phyloP scores from a whole-genome alignment of 2,329 filamentous ascomycete species.

The Nemania bipapillata region DNA sequence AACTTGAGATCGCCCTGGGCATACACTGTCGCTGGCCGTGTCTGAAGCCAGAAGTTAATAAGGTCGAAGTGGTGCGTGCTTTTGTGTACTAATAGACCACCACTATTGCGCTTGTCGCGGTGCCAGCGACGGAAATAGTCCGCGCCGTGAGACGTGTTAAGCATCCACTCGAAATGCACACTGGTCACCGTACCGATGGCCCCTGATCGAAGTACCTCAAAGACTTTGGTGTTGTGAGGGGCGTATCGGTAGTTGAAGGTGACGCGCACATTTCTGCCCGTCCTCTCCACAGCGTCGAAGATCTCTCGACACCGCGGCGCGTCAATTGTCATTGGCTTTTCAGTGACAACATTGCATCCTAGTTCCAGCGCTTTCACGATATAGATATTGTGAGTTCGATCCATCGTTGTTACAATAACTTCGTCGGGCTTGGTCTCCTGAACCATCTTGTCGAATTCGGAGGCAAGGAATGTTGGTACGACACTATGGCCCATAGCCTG shows the following conservation, averaged over 20 bases:
- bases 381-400: constrained; percentile 70
- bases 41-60: constrained; percentile 71
- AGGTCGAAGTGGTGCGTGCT: constrained; percentile 73
- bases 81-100: constrained; percentile 70
- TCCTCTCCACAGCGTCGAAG: constrained; percentile 64
- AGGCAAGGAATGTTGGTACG: constrained; percentile 65
- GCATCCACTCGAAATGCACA: constrained; percentile 72
- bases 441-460: constrained; percentile 69
- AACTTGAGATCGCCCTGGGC: constrained; percentile 69
- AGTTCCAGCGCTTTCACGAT: constrained; percentile 69
- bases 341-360: constrained; percentile 69
- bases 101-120: constrained; percentile 68
- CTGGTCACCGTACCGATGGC: constrained; percentile 67
- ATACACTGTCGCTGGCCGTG: constrained; percentile 65
- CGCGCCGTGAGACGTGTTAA: constrained; percentile 70
- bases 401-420: constrained; percentile 71
- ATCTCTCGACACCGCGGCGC: constrained; percentile 65
- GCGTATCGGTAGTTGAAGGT: constrained; percentile 74
- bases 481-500: constrained; percentile 57
- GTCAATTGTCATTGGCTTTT: constrained; percentile 74
- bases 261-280: constrained; percentile 63
- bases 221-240: constrained; percentile 71
- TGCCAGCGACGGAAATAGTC: constrained; percentile 74
- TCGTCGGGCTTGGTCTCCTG: constrained; percentile 67
- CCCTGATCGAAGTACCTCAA: constrained; percentile 63